A percentile compares a stretch with the other conserved stretches of the same genome.
phyloP scores from a whole-genome alignment of 768 basidiomycete species.

The Collybia nuda region DNA sequence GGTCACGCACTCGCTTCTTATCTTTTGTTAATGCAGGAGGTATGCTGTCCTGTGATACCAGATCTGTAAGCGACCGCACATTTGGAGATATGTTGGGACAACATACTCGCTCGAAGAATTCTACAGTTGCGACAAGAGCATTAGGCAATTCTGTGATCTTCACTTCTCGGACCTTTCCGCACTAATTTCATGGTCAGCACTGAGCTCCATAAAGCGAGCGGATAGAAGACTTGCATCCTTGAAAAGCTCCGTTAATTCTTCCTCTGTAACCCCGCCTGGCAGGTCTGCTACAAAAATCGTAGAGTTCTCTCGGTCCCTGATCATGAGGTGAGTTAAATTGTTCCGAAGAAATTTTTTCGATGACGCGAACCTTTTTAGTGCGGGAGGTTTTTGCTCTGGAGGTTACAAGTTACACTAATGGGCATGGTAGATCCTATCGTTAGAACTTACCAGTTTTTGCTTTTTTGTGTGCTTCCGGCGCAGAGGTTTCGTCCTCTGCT shows the following conservation, averaged over 20 bases:
- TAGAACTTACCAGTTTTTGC: constrained; percentile 51
- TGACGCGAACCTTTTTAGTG: constrained; percentile 57
- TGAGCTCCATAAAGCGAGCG: not conserved
- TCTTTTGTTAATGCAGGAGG: constrained; percentile 91
- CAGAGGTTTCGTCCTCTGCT: constrained; percentile 50
- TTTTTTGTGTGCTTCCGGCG: constrained; percentile 52
- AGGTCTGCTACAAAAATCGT: constrained; percentile 87
- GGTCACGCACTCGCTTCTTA: constrained; percentile 78
- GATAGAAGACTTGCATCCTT: constrained; percentile 62
- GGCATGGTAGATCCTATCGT: no score
- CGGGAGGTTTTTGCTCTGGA: constrained; percentile 42
- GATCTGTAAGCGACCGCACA: not conserved
- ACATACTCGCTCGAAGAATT: constrained; percentile 71
- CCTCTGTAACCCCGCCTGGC: constrained; percentile 53
- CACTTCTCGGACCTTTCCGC: constrained; percentile 82
- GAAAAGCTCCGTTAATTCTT: constrained; percentile 73
- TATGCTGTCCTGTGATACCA: constrained; percentile 60
- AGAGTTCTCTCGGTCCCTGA: constrained; percentile 91
- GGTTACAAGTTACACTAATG: not conserved
- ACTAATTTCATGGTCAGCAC: constrained; percentile 44
- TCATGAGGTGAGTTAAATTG: not conserved
- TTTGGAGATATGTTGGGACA: not conserved
- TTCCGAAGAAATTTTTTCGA: not conserved
- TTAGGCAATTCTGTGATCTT: constrained; percentile 67
- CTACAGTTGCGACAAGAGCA: constrained; percentile 78